Conservation (phyloP, 148 eudicot species). For the Dysphania ambrosioides region DNA sequence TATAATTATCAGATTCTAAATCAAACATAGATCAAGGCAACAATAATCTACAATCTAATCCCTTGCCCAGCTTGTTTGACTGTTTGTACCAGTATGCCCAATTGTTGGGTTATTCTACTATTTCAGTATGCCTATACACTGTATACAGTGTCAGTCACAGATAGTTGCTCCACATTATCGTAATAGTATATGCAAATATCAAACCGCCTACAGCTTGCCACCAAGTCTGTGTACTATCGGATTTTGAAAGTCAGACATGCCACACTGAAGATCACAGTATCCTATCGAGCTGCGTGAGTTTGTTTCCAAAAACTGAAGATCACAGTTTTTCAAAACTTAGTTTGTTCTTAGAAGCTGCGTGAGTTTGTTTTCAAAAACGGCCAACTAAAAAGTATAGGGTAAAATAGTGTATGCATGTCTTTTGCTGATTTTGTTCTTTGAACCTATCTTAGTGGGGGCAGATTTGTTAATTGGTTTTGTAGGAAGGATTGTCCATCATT, state of each 20-base stretch:
- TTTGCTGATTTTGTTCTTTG: no score
- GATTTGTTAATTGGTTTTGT: no score
- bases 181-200: background rate
- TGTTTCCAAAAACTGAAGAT: no score
- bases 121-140: conserved; percentile 11
- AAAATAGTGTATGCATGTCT: no score
- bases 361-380: no score
- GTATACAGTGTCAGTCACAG: no score
- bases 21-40: background rate
- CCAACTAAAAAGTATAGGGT: no score
- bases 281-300: conserved; percentile 29
- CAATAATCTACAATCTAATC: conserved; percentile 16
- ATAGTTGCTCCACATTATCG: background rate
- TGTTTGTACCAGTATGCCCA: background rate
- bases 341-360: no score
- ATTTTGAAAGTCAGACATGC: background rate
- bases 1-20: background rate
- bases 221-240: background rate
- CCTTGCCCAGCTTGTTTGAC: background rate
- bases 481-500: no score
- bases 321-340: no score
- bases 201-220: background rate
- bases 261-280: conserved; percentile 19
- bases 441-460: no score
- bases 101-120: background rate